phyloP scores from a whole-genome alignment of 2,329 filamentous ascomycete genomes.

The Lithohypha guttulata region DNA sequence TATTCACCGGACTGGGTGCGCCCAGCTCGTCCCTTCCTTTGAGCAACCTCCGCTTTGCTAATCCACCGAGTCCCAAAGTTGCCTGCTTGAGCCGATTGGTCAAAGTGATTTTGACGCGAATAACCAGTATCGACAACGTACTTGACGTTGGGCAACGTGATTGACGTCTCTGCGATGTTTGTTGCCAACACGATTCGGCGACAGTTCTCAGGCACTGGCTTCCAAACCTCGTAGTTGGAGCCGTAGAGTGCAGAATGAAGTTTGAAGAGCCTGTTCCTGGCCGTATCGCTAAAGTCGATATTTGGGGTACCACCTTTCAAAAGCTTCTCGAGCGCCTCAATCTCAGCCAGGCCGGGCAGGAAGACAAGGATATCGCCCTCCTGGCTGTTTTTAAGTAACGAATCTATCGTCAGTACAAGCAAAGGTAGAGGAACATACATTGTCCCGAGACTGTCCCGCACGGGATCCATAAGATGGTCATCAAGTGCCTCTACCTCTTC shows the following conservation, averaged over 20 bases:
- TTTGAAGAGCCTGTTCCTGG: conserved; percentile 34
- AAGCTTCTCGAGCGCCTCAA: conserved; percentile 52
- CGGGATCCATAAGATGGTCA: neutral
- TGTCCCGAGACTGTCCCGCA: neutral
- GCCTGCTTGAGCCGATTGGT: conserved; percentile 7
- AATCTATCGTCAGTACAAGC: conserved; percentile 28
- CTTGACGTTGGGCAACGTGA: conserved; percentile 94
- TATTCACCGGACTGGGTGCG: conserved; percentile 90
- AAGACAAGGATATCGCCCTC: conserved; percentile 75
- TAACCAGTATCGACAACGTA: conserved; percentile 95
- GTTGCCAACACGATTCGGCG: conserved; percentile 93
- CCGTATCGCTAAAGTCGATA: conserved; percentile 32
- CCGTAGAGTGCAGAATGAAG: conserved; percentile 39
- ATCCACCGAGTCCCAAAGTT: conserved; percentile 12
- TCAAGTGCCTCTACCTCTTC: neutral
- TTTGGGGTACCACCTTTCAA: conserved; percentile 22
- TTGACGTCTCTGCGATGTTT: conserved; percentile 96
- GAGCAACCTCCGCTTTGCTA: conserved; percentile 79
- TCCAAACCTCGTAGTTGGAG: conserved; percentile 35
- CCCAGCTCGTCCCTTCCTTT: conserved; percentile 82
- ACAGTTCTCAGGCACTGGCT: conserved; percentile 43
- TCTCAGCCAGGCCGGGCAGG: conserved; percentile 86
- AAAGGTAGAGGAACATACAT: neutral
- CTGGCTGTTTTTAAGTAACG: conserved; percentile 34
- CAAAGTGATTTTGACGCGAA: conserved; percentile 28